Evolutionary conservation across 805 yeast genomes (phyloP), one percentile per base, ranked within the genome.

Genomic region (Saturnispora kantuleensis): DNA sequence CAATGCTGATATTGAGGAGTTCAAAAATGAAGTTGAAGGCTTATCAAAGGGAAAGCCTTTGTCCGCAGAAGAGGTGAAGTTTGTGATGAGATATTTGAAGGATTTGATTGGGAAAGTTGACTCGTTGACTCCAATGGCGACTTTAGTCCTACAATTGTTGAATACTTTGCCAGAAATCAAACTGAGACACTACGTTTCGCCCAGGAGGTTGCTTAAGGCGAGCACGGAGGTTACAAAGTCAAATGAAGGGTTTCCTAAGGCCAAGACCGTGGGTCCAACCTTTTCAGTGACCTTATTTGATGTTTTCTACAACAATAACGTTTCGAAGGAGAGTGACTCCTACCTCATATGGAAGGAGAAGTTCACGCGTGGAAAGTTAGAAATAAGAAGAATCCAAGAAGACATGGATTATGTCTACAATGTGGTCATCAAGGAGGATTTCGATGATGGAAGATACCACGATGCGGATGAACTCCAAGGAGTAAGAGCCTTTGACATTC

Each of bases 261-360:
- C 17, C 5, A 38, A 44, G 5, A 69, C 62, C 45, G 76, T 82
- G 1, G 89, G 89, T 0, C 86, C 86, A 0, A 50, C 52, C 0
- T 83, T 83, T 58, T 69, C 67, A 45, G 58, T 81, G 38, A 78
- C 75, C 3, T 60, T 74, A 50, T 84, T 75, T 52, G 67, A 84
- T 5, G 71, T 84, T 3, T 84, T 82, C 53, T 77, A 78, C 55
- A 75, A 78, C 46, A 70, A 77, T 10, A 70, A 71, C 39, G 54
- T 74, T 35, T 36, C 51, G 9, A 9, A 34, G 5, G 48, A 49
- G 9, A 53, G 50, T 6, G 65, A 65, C 13, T 50, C 50, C 35
- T 70, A 73, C 43, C 69, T 84, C 2, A 67, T 75, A 2, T 84
- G 94, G 94, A 81, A 79, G 50, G 94, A 84, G 51, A 79, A 79